phyloP scores from a whole-genome alignment of 495 filamentous ascomycete species.

The Aspergillus mulundensis region DNA sequence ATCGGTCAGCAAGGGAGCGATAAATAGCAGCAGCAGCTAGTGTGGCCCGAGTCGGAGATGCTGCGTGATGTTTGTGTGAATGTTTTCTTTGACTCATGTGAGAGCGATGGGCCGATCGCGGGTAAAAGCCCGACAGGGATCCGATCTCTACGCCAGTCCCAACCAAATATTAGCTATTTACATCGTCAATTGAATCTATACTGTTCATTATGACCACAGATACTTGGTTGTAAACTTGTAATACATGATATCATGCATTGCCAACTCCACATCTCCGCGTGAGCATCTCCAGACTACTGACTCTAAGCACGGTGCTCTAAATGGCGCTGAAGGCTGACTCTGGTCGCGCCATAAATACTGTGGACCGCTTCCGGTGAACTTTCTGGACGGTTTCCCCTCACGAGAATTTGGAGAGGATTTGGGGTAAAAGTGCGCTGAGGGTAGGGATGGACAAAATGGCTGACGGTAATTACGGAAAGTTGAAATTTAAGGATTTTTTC shows the following conservation, averaged over 20 bases:
- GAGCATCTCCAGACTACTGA: constrained; percentile 4
- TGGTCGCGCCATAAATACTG: not conserved
- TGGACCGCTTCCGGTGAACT: constrained; percentile 31
- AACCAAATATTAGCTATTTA: not conserved
- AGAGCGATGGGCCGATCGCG: constrained; percentile 16
- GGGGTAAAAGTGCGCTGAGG: constrained; percentile 24
- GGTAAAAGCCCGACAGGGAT: not conserved
- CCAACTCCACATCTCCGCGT: constrained; percentile 4
- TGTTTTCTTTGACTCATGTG: constrained; percentile 43
- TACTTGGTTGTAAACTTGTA: not conserved
- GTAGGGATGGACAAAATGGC: too few species aligned
- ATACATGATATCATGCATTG: not conserved
- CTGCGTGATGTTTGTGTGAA: constrained; percentile 16
- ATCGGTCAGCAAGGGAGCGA: constrained; percentile 17
- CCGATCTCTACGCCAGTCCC: not conserved
- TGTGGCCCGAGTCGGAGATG: constrained; percentile 25
- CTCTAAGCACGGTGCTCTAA: not conserved
- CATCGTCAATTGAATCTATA: not conserved
- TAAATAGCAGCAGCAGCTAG: constrained; percentile 17
- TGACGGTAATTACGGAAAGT: too few species aligned
- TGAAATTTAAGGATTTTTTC: too few species aligned
- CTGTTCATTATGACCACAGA: not conserved
- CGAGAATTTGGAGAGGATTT: constrained; percentile 19
- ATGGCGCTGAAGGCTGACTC: not conserved
- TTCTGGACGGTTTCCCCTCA: constrained; percentile 35